Evolutionary conservation across 495 filamentous ascomycete genomes (phyloP).

Genomic region (Baudoinia panamericana): DNA sequence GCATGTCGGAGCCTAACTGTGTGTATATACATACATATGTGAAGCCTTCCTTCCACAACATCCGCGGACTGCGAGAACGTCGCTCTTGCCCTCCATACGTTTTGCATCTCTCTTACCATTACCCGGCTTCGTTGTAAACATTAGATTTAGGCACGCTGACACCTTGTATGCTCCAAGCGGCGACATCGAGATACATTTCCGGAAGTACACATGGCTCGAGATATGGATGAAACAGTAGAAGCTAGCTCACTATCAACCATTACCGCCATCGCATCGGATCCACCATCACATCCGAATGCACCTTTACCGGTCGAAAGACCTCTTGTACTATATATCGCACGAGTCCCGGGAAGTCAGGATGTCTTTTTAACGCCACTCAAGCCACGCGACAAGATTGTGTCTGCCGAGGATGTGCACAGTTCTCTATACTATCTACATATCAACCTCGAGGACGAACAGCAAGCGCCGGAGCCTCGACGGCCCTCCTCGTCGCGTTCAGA

Average conservation of each 20-base stretch:
- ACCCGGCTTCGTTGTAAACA: too few species aligned
- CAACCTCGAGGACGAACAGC: constrained; percentile 27
- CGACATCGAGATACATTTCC: too few species aligned
- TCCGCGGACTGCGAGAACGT: too few species aligned
- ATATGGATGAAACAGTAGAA: constrained; percentile 37
- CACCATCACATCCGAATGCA: constrained; percentile 67
- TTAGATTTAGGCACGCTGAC: too few species aligned
- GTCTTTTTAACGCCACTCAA: constrained; percentile 87
- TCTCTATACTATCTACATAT: constrained; percentile 87
- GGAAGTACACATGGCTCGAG: too few species aligned
- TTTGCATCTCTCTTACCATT: too few species aligned
- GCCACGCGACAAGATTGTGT: constrained; percentile 75
- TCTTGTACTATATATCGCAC: constrained; percentile 75
- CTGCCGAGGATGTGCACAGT: constrained; percentile 70
- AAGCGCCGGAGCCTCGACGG: neutral
- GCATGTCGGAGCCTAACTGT: too few species aligned
- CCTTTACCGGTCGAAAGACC: constrained; percentile 53
- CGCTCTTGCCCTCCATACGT: too few species aligned
- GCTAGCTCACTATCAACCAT: constrained; percentile 71
- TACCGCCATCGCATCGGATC: constrained; percentile 70
- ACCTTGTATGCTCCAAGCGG: too few species aligned
- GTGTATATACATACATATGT: too few species aligned
- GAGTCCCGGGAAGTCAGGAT: constrained; percentile 83
- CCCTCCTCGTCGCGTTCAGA: too few species aligned
- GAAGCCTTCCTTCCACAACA: too few species aligned